A percentile compares a stretch with the other conserved stretches of the same genome.
These are phyloP conservation scores for Lyophyllum decastes DNA, from an alignment of 768 basidiomycete genomes.

Conservation along the genomic window DNA sequence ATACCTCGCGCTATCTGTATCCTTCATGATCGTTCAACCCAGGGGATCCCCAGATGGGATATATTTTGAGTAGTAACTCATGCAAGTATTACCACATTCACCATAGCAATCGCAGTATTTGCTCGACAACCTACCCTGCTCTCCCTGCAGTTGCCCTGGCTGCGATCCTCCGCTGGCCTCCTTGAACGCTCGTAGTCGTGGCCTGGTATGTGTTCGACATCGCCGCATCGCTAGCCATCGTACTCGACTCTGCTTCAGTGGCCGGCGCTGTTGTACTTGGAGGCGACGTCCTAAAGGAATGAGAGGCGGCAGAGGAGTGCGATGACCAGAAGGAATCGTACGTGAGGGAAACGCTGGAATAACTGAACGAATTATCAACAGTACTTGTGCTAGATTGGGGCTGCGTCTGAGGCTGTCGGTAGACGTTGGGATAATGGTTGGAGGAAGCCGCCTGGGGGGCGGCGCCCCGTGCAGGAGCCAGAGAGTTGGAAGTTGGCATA, in stretches of 20 bases:
- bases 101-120: neutral
- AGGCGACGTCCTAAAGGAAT: conserved; percentile 18
- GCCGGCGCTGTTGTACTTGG: conserved; percentile 1
- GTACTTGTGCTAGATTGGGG: conserved; percentile 3
- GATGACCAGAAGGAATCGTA: conserved; percentile 70
- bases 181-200: neutral
- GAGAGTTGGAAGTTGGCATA: neutral
- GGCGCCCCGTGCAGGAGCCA: neutral
- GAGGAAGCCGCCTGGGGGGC: neutral
- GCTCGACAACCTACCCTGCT: conserved; percentile 2
- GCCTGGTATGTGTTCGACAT: conserved; percentile 2
- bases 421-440: conserved; percentile 13
- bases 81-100: neutral
- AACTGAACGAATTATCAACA: conserved; percentile 25
- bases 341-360: conserved; percentile 40
- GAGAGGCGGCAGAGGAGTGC: conserved; percentile 33
- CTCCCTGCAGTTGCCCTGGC: conserved; percentile 4
- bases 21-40: too few relatives aligned
- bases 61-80: neutral
- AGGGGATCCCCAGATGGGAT: neutral
- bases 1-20: too few relatives aligned
- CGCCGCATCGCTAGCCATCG: neutral
- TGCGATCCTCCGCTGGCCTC: neutral
- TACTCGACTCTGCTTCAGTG: neutral
- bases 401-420: conserved; percentile 11